These are phyloP conservation scores for Agaricus blazei DNA, from an alignment of 768 basidiomycete species.

Conservation along the genomic window DNA sequence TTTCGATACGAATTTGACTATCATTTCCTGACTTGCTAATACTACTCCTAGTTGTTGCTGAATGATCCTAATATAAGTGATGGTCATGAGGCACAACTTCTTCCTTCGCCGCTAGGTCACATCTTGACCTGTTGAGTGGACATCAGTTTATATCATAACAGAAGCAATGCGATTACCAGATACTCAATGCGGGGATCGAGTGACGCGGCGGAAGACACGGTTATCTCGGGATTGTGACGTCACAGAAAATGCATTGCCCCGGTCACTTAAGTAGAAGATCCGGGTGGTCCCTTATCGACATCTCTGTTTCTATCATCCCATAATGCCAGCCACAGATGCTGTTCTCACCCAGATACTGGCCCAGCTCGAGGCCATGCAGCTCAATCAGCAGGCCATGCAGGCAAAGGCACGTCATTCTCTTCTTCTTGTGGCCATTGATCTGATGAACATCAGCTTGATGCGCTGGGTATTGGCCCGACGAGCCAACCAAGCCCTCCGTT, in stretches of 20 bases:
- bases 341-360: conserved; percentile 67
- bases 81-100: too few relatives aligned
- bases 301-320: background rate
- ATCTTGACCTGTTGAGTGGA: too few relatives aligned
- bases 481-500: conserved; percentile 15
- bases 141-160: too few relatives aligned
- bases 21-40: too few relatives aligned
- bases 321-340: conserved; percentile 47
- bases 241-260: background rate
- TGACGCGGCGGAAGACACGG: too few relatives aligned
- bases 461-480: conserved; percentile 24
- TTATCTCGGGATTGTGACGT: background rate
- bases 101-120: too few relatives aligned
- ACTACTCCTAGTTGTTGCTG: background rate
- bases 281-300: background rate
- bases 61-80: too few relatives aligned
- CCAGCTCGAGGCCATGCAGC: conserved; percentile 66
- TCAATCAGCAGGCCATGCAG: conserved; percentile 72
- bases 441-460: conserved; percentile 41
- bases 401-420: conserved; percentile 51
- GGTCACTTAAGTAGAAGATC: background rate
- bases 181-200: too few relatives aligned
- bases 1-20: too few relatives aligned
- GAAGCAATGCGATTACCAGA: too few relatives aligned
- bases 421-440: background rate